Evolutionary conservation across 306 rosid species (phyloP), one percentile per base, ranked within the genome.

Genomic region (Bauhinia variegata): DNA sequence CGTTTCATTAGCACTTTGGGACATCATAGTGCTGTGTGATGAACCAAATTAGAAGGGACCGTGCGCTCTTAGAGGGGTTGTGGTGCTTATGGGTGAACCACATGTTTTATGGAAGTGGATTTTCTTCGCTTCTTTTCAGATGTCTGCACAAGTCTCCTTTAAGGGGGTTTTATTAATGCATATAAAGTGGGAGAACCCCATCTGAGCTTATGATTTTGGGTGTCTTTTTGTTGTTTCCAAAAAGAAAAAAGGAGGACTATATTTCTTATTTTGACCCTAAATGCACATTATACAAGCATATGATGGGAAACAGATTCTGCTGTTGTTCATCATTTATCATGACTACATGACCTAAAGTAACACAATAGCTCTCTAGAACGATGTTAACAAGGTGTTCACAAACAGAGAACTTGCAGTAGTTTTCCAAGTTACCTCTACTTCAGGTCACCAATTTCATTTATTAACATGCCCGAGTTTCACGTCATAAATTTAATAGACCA

Each of bases 361-460:
- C 44, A 17, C 16, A 3, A 2, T 11, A 18, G 33, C 50, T 11
- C 5, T 52, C 23, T 18, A 44, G 8, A 72, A 12, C 33, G 33
- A 64, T 41, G 9, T 4, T 34, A 66, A 62, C 12, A 63, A 12
- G 43, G 4, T 17, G 34, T 12, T 10, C 17, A 5, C 7, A 17
- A 15, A 15, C 0, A 55, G 11, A 23, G 33, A 23, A 54, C 43
- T 36, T 9, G 41, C 34, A 39, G 23, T 16, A 14, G 31, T 28
- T 59, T 74, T 14, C 16, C 41, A 70, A 18, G 32, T 49, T 60
- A 30, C 61, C 54, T 34, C 53, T 17, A 34, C 30, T 47, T 48
- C 16, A 52, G 16, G 17, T 54, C 17, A 44, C 15, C 16, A 39
- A 31, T 51, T 11, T 38, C 18, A 50, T 52, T 52, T 42, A 60